phyloP scores from a whole-genome alignment of 306 rosid genomes.

The Vigna hirtella region DNA sequence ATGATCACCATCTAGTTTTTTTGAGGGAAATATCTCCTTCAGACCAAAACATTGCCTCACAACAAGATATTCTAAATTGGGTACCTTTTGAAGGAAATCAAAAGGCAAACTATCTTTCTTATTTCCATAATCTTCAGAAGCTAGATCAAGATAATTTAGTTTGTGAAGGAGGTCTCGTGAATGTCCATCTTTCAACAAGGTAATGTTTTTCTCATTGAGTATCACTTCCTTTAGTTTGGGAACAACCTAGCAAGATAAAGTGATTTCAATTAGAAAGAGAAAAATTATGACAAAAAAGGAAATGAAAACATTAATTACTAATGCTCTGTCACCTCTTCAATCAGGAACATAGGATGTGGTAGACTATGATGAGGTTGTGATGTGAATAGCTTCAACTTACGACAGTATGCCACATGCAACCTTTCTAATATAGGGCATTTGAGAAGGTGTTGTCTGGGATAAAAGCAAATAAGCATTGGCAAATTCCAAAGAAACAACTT shows the following conservation, averaged over 20 bases:
- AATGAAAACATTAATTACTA: background rate
- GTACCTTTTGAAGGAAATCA: background rate
- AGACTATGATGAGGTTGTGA: background rate
- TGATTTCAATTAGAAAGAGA: background rate
- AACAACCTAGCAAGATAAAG: background rate
- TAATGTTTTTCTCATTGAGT: background rate
- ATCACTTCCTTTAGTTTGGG: background rate
- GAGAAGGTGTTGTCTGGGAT: constrained; percentile 1
- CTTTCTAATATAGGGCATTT: background rate
- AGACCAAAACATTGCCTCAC: background rate
- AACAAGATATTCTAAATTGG: background rate
- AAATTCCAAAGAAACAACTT: background rate
- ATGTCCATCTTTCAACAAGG: background rate
- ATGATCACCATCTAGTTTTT: background rate
- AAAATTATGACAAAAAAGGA: background rate
- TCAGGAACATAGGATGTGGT: background rate
- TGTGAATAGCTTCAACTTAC: background rate
- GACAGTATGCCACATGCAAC: background rate
- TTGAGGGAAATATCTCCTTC: background rate
- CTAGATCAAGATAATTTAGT: background rate
- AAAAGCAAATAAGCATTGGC: background rate
- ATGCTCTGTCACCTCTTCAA: constrained; percentile 3
- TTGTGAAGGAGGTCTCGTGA: background rate
- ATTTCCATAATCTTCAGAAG: background rate
- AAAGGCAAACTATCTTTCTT: background rate